Conservation (phyloP, 257 asterid species). For the Salvia rosmarinus region DNA sequence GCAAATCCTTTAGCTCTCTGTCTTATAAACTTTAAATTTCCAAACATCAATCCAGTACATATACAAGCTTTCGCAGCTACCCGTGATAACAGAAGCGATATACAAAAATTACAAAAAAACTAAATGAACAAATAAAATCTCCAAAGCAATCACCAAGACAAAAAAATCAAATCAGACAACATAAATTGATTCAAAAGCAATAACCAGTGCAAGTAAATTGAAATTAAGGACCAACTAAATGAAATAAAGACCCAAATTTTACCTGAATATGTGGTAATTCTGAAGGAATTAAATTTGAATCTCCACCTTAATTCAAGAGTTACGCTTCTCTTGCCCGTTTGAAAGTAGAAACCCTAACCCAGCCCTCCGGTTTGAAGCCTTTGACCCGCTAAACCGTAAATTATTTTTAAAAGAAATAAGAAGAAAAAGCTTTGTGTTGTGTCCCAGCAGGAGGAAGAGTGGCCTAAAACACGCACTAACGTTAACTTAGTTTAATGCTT, state of each 20-base stretch:
- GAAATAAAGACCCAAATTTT: constrained; percentile 9
- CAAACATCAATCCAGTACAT: not conserved
- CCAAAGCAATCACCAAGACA: not conserved
- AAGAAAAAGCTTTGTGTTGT: not conserved
- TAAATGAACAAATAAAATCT: constrained; percentile 1
- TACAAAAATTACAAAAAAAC: not conserved
- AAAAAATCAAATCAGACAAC: constrained; percentile 3
- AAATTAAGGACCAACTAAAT: constrained; percentile 4
- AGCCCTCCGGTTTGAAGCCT: constrained; percentile 29
- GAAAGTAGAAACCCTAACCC: constrained; percentile 42
- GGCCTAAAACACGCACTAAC: not conserved
- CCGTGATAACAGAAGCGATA: not conserved
- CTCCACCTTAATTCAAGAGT: not conserved
- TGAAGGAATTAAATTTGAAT: too few species aligned
- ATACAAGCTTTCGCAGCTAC: constrained; percentile 16
- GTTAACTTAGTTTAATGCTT: not conserved
- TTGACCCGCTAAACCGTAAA: constrained; percentile 39
- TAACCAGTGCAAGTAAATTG: constrained; percentile 32
- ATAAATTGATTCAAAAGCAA: constrained; percentile 23
- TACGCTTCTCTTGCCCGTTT: constrained; percentile 21
- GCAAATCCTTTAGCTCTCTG: constrained; percentile 21
- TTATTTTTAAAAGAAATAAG: not conserved
- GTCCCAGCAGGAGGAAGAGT: not conserved
- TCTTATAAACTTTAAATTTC: not conserved
- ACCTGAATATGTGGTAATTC: constrained; percentile 34